Evolutionary conservation across 1,284 basidiomycete species (phyloP).

Genomic region (Exobasidium rhododendri): DNA sequence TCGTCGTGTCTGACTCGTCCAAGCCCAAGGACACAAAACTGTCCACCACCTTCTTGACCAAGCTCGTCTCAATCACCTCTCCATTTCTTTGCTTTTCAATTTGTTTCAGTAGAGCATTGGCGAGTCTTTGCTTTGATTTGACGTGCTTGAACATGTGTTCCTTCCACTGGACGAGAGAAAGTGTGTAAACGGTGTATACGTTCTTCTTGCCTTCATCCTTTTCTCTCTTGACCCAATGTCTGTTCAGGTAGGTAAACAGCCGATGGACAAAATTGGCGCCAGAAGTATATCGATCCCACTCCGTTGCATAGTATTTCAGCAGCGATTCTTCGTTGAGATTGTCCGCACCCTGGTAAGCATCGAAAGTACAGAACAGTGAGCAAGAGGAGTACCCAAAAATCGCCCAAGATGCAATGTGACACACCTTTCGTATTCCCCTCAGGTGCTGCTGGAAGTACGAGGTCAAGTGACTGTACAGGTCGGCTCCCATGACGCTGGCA

Average conservation of each 20-base stretch:
- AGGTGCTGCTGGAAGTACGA: conserved; percentile 73
- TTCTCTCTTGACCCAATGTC: conserved; percentile 98
- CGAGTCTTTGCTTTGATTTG: conserved; percentile 74
- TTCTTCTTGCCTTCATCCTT: conserved; percentile 95
- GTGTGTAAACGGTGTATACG: conserved; percentile 92
- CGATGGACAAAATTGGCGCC: conserved; percentile 82
- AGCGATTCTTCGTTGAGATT: conserved; percentile 79
- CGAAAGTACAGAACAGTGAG: not conserved
- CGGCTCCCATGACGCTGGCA: conserved; percentile 89
- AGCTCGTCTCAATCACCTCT: conserved; percentile 84
- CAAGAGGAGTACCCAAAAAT: not conserved
- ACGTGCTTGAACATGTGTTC: conserved; percentile 83
- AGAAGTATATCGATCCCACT: conserved; percentile 95
- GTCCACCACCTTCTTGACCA: conserved; percentile 93
- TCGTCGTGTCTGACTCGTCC: conserved; percentile 85
- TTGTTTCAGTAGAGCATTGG: conserved; percentile 78
- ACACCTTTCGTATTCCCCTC: conserved; percentile 4
- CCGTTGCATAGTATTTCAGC: conserved; percentile 81
- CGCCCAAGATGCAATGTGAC: not conserved
- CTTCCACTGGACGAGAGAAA: conserved; percentile 74
- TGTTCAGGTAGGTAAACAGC: conserved; percentile 92
- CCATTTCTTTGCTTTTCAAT: conserved; percentile 93
- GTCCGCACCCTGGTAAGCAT: conserved; percentile 66
- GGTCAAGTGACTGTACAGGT: conserved; percentile 85
- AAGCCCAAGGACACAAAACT: conserved; percentile 75